Conservation (phyloP, 495 filamentous ascomycete genomes). For the Sphaerosporella brunnea region DNA sequence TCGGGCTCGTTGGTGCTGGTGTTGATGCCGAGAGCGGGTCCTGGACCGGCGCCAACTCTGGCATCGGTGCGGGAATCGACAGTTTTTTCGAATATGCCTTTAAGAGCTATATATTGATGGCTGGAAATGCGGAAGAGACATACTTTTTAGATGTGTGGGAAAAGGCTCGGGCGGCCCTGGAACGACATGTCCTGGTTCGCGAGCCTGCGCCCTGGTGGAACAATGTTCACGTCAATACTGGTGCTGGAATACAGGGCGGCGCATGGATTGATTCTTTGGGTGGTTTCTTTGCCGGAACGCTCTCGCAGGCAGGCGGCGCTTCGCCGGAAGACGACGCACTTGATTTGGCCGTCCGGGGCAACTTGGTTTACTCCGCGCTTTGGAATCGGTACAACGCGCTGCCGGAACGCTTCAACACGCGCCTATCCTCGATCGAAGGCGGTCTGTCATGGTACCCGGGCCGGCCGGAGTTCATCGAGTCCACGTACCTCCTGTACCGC, state of each 20-base stretch:
- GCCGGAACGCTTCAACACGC: slow-evolving; percentile 82
- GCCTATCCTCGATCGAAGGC: slow-evolving; percentile 66
- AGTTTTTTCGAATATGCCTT: slow-evolving; percentile 97
- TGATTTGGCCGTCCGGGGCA: slow-evolving; percentile 75
- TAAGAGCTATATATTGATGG: slow-evolving; percentile 80
- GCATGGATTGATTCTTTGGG: slow-evolving; percentile 89
- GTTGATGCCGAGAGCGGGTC: slow-evolving; percentile 81
- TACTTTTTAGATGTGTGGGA: slow-evolving; percentile 74
- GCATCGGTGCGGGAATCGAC: slow-evolving; percentile 88
- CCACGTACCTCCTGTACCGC: slow-evolving; percentile 78
- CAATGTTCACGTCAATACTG: slow-evolving; percentile 74
- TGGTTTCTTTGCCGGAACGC: slow-evolving; percentile 85
- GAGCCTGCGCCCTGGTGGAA: slow-evolving; percentile 70
- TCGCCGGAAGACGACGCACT: slow-evolving; percentile 33
- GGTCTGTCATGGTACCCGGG: slow-evolving; percentile 89
- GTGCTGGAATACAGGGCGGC: slow-evolving; percentile 34
- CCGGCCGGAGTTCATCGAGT: slow-evolving; percentile 89
- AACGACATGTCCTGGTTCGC: slow-evolving; percentile 64
- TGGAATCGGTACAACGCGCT: slow-evolving; percentile 88
- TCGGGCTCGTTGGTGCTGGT: slow-evolving; percentile 77
- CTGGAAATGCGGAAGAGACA: slow-evolving; percentile 56
- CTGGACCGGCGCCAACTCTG: slow-evolving; percentile 74
- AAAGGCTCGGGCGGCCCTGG: slow-evolving; percentile 66
- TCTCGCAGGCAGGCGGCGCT: slow-evolving; percentile 50
- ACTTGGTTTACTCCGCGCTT: slow-evolving; percentile 73